A percentile compares a stretch with the other conserved stretches of the same genome.
Evolutionary conservation across 1,284 basidiomycete genomes (phyloP).

Genomic region (Sanguinoderma infundibulare): DNA sequence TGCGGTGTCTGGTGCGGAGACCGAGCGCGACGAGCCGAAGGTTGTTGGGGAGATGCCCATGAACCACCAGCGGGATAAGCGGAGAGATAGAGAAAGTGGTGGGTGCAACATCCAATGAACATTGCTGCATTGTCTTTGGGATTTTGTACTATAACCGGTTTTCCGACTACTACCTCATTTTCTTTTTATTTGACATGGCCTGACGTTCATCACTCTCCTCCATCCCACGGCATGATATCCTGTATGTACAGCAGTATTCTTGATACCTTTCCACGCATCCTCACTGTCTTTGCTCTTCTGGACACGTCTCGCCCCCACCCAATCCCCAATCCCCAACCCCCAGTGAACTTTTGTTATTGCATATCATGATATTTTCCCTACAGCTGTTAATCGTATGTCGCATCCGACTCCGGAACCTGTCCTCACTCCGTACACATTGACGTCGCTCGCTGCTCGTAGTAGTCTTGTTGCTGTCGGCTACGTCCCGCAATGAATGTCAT

Average conservation of each 20-base stretch:
- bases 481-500: constrained; percentile 1
- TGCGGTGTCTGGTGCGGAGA: constrained; percentile 27
- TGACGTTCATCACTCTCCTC: constrained; percentile 4
- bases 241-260: constrained; percentile 23
- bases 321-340: too few relatives aligned
- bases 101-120: constrained; percentile 31
- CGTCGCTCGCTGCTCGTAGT: not conserved
- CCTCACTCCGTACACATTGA: constrained; percentile 10
- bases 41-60: constrained; percentile 24
- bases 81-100: constrained; percentile 27
- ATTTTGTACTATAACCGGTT: not conserved
- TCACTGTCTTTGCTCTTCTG: constrained; percentile 20
- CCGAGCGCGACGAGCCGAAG: constrained; percentile 30
- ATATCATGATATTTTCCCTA: constrained; percentile 26
- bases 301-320: too few relatives aligned
- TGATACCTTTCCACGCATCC: constrained; percentile 25
- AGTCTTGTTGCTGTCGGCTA: not conserved
- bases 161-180: not conserved
- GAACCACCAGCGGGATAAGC: constrained; percentile 23
- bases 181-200: not conserved
- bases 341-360: constrained; percentile 25
- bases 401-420: too few relatives aligned
- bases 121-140: not conserved
- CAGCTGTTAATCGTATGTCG: constrained; percentile 23
- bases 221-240: constrained; percentile 24